Evolutionary conservation across 192 early-diverging fungal genomes (phyloP).

Genomic region (Rhizophagus clarus): DNA sequence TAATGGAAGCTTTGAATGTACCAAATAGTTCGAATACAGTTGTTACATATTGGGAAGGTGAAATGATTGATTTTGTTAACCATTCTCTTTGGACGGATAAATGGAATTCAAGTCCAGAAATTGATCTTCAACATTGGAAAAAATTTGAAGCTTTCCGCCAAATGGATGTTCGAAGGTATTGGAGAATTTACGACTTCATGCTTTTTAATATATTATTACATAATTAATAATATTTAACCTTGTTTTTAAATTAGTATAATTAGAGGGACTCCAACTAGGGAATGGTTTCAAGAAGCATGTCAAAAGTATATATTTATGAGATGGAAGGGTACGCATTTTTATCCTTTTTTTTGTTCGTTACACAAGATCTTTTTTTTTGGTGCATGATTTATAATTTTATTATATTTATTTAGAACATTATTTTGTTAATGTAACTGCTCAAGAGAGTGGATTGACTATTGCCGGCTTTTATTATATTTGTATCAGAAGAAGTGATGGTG

Average conservation of each 20-base stretch:
- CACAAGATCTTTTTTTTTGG: background rate
- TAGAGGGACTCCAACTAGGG: constrained; percentile 34
- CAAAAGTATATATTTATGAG: constrained; percentile 73
- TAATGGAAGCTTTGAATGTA: constrained; percentile 65
- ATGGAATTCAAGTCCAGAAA: constrained; percentile 50
- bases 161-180: constrained; percentile 34
- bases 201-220: background rate
- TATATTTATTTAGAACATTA: constrained; percentile 43
- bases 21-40: constrained; percentile 49
- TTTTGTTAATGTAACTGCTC: constrained; percentile 56
- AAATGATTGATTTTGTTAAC: constrained; percentile 66
- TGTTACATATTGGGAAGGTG: constrained; percentile 67
- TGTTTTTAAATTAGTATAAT: constrained; percentile 25
- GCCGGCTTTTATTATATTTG: constrained; percentile 71
- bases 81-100: constrained; percentile 57
- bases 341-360: background rate
- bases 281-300: constrained; percentile 49
- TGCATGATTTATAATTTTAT: background rate
- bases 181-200: background rate
- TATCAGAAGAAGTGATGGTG: constrained; percentile 59
- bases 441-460: constrained; percentile 62
- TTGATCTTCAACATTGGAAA: constrained; percentile 50
- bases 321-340: constrained; percentile 54
- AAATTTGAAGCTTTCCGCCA: constrained; percentile 43
- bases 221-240: background rate